These are phyloP conservation scores for Calonectria pseudoturangicola DNA, from an alignment of 2,329 filamentous ascomycete genomes.

Conservation along the genomic window DNA sequence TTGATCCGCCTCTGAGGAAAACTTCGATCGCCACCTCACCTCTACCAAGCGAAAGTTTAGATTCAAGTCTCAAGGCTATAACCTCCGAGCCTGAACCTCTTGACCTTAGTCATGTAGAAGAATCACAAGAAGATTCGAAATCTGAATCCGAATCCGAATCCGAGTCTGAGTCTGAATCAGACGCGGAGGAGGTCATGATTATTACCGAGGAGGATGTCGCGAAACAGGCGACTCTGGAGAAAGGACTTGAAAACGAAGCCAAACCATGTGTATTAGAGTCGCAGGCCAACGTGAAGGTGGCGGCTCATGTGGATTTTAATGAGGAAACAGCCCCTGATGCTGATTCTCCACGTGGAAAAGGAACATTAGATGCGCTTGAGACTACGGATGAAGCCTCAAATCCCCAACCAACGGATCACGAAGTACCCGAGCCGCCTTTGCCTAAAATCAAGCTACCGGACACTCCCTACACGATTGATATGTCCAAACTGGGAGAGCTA, in stretches of 20 bases:
- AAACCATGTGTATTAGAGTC: not conserved
- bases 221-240: not conserved
- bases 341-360: not conserved
- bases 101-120: not conserved
- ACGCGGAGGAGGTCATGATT: constrained; percentile 13
- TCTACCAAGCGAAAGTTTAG: constrained; percentile 12
- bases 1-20: constrained; percentile 47
- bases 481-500: constrained; percentile 59
- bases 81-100: constrained; percentile 28
- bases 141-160: not conserved
- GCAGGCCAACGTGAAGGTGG: not conserved
- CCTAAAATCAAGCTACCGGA: constrained; percentile 34
- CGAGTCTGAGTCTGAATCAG: not conserved
- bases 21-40: constrained; percentile 36
- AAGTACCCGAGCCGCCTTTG: not conserved
- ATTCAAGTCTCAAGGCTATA: not conserved
- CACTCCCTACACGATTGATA: constrained; percentile 57
- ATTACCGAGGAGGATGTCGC: not conserved
- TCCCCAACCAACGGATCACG: not conserved
- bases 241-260: not conserved
- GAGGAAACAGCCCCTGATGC: not conserved
- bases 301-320: too few relatives aligned
- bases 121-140: not conserved
- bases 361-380: too few relatives aligned
- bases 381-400: not conserved